These are phyloP conservation scores for Penicillium sp. DNA, from an alignment of 2,329 filamentous ascomycete species.

Conservation along the genomic window DNA sequence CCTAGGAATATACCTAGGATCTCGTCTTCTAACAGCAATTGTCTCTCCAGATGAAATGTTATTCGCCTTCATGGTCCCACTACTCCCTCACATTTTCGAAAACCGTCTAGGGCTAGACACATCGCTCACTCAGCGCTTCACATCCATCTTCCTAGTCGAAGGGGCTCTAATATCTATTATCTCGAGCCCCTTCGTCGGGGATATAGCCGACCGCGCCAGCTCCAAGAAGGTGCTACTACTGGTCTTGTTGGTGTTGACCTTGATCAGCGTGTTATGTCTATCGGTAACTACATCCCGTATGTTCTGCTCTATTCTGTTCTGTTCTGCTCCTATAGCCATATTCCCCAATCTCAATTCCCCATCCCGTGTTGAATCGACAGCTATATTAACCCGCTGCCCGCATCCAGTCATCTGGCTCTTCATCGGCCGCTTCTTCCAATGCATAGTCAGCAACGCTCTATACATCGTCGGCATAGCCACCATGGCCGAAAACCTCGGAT, in stretches of 20 bases:
- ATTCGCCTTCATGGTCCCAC: slow-evolving; percentile 22
- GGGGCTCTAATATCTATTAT: slow-evolving; percentile 19
- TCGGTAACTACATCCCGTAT: slow-evolving; percentile 9
- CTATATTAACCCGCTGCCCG: background rate
- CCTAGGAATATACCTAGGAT: accelerated
- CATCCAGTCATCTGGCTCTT: slow-evolving; percentile 9
- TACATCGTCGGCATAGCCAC: slow-evolving; percentile 16
- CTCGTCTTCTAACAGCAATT: background rate
- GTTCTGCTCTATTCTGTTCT: too few relatives aligned
- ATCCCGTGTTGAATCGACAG: too few relatives aligned
- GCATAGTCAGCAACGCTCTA: slow-evolving; percentile 12
- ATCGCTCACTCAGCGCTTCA: slow-evolving; percentile 14
- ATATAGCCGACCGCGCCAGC: slow-evolving; percentile 14
- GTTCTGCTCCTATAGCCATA: too few relatives aligned
- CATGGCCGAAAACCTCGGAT: slow-evolving; percentile 15
- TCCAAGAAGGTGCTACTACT: slow-evolving; percentile 16
- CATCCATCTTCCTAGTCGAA: slow-evolving; percentile 20
- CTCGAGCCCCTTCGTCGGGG: slow-evolving; percentile 19
- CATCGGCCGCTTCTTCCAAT: slow-evolving; percentile 17
- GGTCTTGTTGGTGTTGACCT: slow-evolving; percentile 5
- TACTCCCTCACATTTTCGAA: slow-evolving; percentile 20
- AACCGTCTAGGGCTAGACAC: slow-evolving; percentile 15
- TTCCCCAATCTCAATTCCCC: too few relatives aligned
- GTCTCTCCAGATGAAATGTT: slow-evolving; percentile 18
- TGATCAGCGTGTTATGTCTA: slow-evolving; percentile 12